A percentile compares a stretch with the other conserved stretches of the same genome.
Conservation (phyloP, 2,329 filamentous ascomycete species). For the Colletotrichum phormii region DNA sequence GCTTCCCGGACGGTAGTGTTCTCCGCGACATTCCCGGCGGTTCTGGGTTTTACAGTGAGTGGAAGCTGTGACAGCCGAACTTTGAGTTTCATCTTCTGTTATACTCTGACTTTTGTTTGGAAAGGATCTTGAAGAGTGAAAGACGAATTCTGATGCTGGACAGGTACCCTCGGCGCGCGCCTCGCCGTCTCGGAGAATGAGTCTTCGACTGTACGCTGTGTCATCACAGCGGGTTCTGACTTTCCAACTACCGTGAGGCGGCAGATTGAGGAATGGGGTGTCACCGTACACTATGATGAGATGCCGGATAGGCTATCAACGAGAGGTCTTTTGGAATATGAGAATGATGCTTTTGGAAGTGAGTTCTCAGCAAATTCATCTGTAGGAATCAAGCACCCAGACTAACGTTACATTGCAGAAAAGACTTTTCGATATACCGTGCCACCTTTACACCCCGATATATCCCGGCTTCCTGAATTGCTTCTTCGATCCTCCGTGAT, state of each 20-base stretch:
- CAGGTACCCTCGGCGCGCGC: constrained; percentile 30
- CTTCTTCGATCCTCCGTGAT: background rate
- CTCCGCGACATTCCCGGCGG: constrained; percentile 20
- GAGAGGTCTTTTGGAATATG: background rate
- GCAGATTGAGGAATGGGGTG: constrained; percentile 15
- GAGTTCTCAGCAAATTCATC: background rate
- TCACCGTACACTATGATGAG: background rate
- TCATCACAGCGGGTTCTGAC: constrained; percentile 14
- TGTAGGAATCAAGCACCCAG: background rate
- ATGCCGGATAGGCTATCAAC: background rate
- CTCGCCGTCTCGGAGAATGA: constrained; percentile 13
- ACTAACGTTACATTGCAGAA: background rate
- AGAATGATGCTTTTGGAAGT: constrained; percentile 21
- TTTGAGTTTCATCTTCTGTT: background rate
- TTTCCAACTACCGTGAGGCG: background rate
- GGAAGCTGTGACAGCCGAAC: background rate
- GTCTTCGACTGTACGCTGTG: constrained; percentile 1
- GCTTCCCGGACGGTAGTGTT: constrained; percentile 18
- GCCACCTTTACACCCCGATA: background rate
- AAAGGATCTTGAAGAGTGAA: background rate
- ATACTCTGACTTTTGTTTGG: background rate
- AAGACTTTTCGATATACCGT: constrained; percentile 1
- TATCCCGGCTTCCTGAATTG: background rate
- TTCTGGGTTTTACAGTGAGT: constrained; percentile 25
- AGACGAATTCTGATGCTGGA: background rate